These are phyloP conservation scores for Hygrocybe coccinea DNA, from an alignment of 768 basidiomycete genomes.

Conservation along the genomic window DNA sequence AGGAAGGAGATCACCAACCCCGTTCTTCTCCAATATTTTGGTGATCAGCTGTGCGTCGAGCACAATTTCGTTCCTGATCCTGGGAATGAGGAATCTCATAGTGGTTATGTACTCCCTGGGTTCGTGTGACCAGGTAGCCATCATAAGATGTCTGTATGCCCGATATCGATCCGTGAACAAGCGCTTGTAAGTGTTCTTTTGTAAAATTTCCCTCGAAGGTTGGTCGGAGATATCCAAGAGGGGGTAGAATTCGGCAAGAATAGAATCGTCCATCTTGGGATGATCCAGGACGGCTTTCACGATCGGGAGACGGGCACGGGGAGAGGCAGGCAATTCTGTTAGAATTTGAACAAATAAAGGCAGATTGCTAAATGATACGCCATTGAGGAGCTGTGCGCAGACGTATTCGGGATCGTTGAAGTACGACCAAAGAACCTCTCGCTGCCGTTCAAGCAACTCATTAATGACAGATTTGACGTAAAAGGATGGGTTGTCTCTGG, in stretches of 20 bases:
- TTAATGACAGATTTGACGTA: constrained; percentile 2
- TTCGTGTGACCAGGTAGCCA: constrained; percentile 8
- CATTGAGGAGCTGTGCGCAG: not conserved
- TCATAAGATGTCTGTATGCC: constrained; percentile 13
- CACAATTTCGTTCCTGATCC: constrained; percentile 18
- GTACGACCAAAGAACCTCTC: constrained; percentile 10
- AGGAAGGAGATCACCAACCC: constrained; percentile 1
- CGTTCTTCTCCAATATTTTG: not conserved
- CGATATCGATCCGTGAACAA: constrained; percentile 13
- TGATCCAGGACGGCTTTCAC: not conserved
- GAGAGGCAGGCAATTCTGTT: constrained; percentile 4
- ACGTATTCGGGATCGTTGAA: constrained; percentile 11
- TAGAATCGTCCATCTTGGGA: not conserved
- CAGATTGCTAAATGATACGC: not conserved
- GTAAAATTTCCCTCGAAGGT: constrained; percentile 9
- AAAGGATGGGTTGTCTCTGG: constrained; percentile 10
- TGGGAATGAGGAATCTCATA: constrained; percentile 16
- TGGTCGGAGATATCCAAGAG: constrained; percentile 15
- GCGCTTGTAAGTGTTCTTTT: constrained; percentile 16
- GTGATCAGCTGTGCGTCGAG: constrained; percentile 12
- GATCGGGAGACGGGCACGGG: constrained; percentile 12
- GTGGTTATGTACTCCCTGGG: constrained; percentile 13
- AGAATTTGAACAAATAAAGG: not conserved
- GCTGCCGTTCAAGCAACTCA: constrained; percentile 7
- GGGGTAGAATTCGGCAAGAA: constrained; percentile 8